These are phyloP conservation scores for Penicillium arizonense DNA, from an alignment of 495 filamentous ascomycete genomes.

Conservation along the genomic window DNA sequence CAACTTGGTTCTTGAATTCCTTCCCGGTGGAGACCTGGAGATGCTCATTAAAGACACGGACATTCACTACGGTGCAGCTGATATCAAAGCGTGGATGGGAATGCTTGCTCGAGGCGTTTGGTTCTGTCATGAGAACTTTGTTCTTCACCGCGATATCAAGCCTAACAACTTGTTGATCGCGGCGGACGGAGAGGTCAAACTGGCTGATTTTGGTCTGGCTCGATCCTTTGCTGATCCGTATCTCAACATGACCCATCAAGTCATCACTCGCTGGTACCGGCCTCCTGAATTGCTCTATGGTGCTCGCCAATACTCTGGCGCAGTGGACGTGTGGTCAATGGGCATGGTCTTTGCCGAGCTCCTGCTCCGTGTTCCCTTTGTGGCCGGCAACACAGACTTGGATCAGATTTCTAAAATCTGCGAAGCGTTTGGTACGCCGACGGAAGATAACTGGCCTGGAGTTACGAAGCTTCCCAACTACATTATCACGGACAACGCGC, in stretches of 20 bases:
- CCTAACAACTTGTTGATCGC: conserved; percentile 97
- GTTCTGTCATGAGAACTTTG: conserved; percentile 94
- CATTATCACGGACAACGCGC: conserved; percentile 50
- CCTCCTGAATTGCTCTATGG: conserved; percentile 91
- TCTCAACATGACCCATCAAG: conserved; percentile 83
- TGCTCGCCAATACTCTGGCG: conserved; percentile 82
- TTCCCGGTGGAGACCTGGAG: conserved; percentile 88
- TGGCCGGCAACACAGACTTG: conserved; percentile 79
- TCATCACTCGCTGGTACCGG: conserved; percentile 96
- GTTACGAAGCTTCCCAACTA: conserved; percentile 81
- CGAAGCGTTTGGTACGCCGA: conserved; percentile 83
- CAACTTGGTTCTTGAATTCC: conserved; percentile 89
- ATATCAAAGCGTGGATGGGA: conserved; percentile 98
- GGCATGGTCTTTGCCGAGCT: conserved; percentile 92
- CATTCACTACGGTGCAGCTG: conserved; percentile 72
- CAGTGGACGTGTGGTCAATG: conserved; percentile 95
- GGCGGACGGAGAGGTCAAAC: conserved; percentile 85
- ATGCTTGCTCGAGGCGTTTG: conserved; percentile 92
- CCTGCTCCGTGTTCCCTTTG: conserved; percentile 72
- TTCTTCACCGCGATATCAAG: conserved; percentile 98
- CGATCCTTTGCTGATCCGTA: conserved; percentile 87
- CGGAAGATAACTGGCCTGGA: conserved; percentile 93
- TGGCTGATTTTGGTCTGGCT: conserved; percentile 97
- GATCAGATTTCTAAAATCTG: conserved; percentile 77
- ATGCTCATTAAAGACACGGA: conserved; percentile 84